These are phyloP conservation scores for Parastagonospora avenae DNA, from an alignment of 2,329 filamentous ascomycete species.

Conservation along the genomic window DNA sequence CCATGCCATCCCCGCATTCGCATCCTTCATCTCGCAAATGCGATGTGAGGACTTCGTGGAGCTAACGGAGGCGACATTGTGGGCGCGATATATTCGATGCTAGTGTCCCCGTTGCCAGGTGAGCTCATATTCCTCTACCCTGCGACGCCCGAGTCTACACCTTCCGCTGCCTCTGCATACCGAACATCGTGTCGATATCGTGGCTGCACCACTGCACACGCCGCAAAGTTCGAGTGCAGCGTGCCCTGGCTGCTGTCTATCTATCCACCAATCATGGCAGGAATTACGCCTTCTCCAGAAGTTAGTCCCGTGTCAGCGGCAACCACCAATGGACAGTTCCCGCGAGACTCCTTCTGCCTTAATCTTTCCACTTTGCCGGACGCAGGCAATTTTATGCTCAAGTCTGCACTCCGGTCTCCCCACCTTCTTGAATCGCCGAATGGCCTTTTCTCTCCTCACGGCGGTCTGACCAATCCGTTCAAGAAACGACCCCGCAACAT, in stretches of 20 bases:
- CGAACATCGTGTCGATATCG: slow-evolving; percentile 21
- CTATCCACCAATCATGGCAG: slow-evolving; percentile 48
- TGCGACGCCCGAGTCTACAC: slow-evolving; percentile 3
- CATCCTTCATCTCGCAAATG: slow-evolving; percentile 37
- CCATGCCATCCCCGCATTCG: slow-evolving; percentile 43
- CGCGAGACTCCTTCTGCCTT: slow-evolving; percentile 48
- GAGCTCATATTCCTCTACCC: neutral
- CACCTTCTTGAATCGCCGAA: slow-evolving; percentile 47
- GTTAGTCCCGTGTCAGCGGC: slow-evolving; percentile 51
- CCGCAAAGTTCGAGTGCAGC: slow-evolving; percentile 37
- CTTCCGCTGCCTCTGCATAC: slow-evolving; percentile 11
- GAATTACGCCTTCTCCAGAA: slow-evolving; percentile 48
- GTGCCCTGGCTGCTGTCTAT: slow-evolving; percentile 28
- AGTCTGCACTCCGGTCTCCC: slow-evolving; percentile 45
- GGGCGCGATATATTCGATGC: slow-evolving; percentile 28
- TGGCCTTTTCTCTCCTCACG: slow-evolving; percentile 37
- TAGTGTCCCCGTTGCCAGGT: slow-evolving; percentile 12
- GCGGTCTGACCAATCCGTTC: slow-evolving; percentile 37
- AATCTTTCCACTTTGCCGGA: slow-evolving; percentile 47
- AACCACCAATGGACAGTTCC: slow-evolving; percentile 46
- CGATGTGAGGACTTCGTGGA: slow-evolving; percentile 21
- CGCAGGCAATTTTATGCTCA: slow-evolving; percentile 44
- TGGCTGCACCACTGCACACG: slow-evolving; percentile 33
- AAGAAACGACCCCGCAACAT: slow-evolving; percentile 49
- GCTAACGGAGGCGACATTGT: slow-evolving; percentile 28